phyloP scores from a whole-genome alignment of 345 rosid species.

The Camelina sativa region DNA sequence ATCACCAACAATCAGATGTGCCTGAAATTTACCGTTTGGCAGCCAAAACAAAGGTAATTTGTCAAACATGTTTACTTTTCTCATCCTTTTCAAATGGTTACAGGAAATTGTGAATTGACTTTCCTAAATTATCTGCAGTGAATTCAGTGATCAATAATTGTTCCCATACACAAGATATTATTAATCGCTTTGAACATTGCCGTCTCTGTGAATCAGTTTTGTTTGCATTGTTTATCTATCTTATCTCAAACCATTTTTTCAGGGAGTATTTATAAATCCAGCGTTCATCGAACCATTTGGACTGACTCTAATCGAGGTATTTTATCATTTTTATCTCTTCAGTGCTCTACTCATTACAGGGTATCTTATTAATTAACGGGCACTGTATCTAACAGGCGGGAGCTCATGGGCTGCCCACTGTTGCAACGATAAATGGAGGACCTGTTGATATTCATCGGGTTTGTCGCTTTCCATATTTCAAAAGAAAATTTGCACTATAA shows the following conservation, averaged over 20 bases:
- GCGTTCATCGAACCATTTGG: slow-evolving; percentile 96
- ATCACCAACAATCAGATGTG: slow-evolving; percentile 80
- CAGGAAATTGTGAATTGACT: not conserved
- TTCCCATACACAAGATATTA: not conserved
- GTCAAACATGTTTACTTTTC: not conserved
- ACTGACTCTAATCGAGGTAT: slow-evolving; percentile 85
- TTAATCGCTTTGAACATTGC: not conserved
- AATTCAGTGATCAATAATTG: slow-evolving; percentile 5
- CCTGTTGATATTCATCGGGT: slow-evolving; percentile 88
- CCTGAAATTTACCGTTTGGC: slow-evolving; percentile 79
- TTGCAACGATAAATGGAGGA: slow-evolving; percentile 90
- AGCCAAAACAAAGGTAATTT: slow-evolving; percentile 73
- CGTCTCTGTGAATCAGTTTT: not conserved
- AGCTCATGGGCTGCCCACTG: slow-evolving; percentile 87
- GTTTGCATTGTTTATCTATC: slow-evolving; percentile 16
- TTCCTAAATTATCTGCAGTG: not conserved
- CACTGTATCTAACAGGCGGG: slow-evolving; percentile 65
- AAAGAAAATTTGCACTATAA: not conserved
- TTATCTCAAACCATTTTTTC: slow-evolving; percentile 19
- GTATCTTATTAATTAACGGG: not conserved
- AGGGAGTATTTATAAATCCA: slow-evolving; percentile 95
- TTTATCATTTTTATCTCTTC: slow-evolving; percentile 20
- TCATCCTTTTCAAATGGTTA: not conserved
- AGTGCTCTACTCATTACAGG: slow-evolving; percentile 14
- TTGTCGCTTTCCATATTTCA: slow-evolving; percentile 10